phyloP scores from a whole-genome alignment of 2,329 filamentous ascomycete species.

The Pezicula rhizophila region DNA sequence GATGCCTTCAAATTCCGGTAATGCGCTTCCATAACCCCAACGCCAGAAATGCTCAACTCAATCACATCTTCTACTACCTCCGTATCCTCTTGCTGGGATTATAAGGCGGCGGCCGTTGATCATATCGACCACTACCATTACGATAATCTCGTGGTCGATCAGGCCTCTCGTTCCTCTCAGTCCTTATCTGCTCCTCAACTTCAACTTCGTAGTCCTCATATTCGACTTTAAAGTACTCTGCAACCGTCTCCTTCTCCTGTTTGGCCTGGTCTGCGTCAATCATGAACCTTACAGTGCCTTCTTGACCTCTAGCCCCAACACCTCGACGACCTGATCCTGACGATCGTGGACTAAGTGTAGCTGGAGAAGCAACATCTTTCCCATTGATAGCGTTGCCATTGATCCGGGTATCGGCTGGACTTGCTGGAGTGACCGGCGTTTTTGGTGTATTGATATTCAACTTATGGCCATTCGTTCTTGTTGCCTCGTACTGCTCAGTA shows the following conservation, averaged over 20 bases:
- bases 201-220: slow-evolving; percentile 75
- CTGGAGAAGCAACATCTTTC: slow-evolving; percentile 20
- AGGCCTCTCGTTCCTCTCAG: too few relatives aligned
- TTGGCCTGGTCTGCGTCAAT: slow-evolving; percentile 72
- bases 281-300: slow-evolving; percentile 83
- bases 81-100: background rate
- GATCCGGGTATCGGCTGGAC: slow-evolving; percentile 24
- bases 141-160: slow-evolving; percentile 4
- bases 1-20: too few relatives aligned
- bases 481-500: slow-evolving; percentile 47
- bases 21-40: too few relatives aligned
- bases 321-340: slow-evolving; percentile 20
- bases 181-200: slow-evolving; percentile 53
- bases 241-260: slow-evolving; percentile 62
- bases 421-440: slow-evolving; percentile 27
- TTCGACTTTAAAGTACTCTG: slow-evolving; percentile 64
- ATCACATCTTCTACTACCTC: background rate
- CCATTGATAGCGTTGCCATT: slow-evolving; percentile 16
- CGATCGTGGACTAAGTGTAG: slow-evolving; percentile 25
- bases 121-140: slow-evolving; percentile 10
- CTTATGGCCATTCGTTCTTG: slow-evolving; percentile 26
- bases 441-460: slow-evolving; percentile 29
- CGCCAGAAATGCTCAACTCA: too few relatives aligned
- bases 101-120: slow-evolving; percentile 7
- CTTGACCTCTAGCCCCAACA: slow-evolving; percentile 34